Base-by-base conservation (phyloP, 2,329 filamentous ascomycete genomes). In the Aspergillus fischeri region DNA sequence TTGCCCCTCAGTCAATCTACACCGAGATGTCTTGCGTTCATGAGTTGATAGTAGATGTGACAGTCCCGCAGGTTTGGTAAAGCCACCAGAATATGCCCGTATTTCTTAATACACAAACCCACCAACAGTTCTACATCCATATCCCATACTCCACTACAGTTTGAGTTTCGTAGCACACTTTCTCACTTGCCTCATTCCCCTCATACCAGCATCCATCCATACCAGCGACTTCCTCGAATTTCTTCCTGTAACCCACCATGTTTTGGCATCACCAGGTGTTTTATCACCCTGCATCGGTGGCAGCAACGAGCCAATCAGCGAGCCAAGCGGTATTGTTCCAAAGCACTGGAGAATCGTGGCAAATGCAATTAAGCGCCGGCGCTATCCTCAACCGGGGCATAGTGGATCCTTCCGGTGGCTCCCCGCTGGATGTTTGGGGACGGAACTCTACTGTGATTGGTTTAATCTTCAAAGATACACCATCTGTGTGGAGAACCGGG, bases 361-460 rank as follows among this genome's bases (percentile, higher is more conserved):
- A 63, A 44, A 53, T 56, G 58, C 59, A 59, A 51, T 63, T 64
- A 64, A 64, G 62, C 62, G 62, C 62, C 52, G 58, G 62, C 60
- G 55, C 62, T 64, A 64, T 41, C 4, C 56, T 53, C 1, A 1
- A 35, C 54, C 25, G 1, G 52, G 52, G 24, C 10, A 4, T 29
- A 44, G 25, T 41, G 41, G 56, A n/a, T 42, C 50, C 55, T 29
- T 32, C 38, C 27, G 28, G 41, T 51, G 41, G 51, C 45, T 49
- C 54, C 57, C 55, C 50, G 53, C 49, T 51, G 53, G 38, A 20
- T 50, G 21, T 44, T 20, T 10, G 21, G 10, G 27, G 4, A 21
- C 17, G 9, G 10, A 7, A 4, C 4, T 14, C 3, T 6, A 4
- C 1, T 7, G 3, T 25, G 21, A 47, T n/a, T 47, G 44, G 28